A percentile compares a stretch with the other conserved stretches of the same genome.
Conservation (phyloP, 352 stramenopile species). For the Pythium folliculosum region DNA sequence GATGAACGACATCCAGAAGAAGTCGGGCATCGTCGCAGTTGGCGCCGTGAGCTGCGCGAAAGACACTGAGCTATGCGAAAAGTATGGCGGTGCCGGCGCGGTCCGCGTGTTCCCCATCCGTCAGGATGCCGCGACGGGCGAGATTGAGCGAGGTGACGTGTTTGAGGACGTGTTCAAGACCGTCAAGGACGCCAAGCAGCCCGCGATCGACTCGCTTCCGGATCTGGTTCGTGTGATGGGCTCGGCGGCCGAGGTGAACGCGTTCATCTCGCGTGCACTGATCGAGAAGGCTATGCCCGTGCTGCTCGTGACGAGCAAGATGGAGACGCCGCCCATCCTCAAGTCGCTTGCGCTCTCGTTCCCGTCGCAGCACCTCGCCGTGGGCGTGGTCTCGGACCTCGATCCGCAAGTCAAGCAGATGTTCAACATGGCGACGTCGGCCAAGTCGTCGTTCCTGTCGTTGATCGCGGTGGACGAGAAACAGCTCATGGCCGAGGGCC, state of each 20-base stretch:
- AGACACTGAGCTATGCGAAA: slow-evolving; percentile 48
- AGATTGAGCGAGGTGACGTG: slow-evolving; percentile 41
- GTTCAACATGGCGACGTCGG: slow-evolving; percentile 47
- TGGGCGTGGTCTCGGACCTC: slow-evolving; percentile 58
- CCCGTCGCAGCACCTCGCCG: slow-evolving; percentile 47
- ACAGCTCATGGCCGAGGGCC: slow-evolving; percentile 7
- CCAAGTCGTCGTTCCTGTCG: slow-evolving; percentile 43
- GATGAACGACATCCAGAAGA: slow-evolving; percentile 53
- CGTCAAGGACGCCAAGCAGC: slow-evolving; percentile 47
- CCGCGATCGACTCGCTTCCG: slow-evolving; percentile 52
- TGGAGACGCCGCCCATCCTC: slow-evolving; percentile 48
- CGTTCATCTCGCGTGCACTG: slow-evolving; percentile 50
- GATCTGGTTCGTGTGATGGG: slow-evolving; percentile 45
- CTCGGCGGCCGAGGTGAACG: slow-evolving; percentile 54
- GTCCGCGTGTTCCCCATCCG: slow-evolving; percentile 57
- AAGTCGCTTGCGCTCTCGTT: slow-evolving; percentile 67
- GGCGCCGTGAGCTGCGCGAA: slow-evolving; percentile 56
- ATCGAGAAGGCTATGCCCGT: slow-evolving; percentile 47
- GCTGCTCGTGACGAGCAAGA: slow-evolving; percentile 65
- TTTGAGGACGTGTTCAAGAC: slow-evolving; percentile 43
- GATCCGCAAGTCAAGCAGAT: slow-evolving; percentile 62
- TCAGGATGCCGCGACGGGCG: slow-evolving; percentile 7
- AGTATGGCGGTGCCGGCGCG: slow-evolving; percentile 42
- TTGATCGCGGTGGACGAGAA: slow-evolving; percentile 46
- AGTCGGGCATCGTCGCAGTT: slow-evolving; percentile 57